Evolutionary conservation across 805 yeast species (phyloP).

Genomic region (Candida glaebosa): DNA sequence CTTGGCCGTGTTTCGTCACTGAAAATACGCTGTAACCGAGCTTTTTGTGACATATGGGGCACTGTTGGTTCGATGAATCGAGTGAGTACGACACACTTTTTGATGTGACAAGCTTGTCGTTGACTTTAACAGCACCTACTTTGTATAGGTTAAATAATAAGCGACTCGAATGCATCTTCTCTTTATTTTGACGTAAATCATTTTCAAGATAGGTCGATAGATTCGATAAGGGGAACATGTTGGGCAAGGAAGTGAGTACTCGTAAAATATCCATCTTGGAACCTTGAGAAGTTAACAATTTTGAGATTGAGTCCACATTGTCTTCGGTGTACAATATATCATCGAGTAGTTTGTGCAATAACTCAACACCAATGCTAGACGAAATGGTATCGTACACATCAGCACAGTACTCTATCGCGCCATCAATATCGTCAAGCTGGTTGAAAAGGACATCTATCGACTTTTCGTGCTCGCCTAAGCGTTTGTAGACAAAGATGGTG

Average conservation of each 20-base stretch:
- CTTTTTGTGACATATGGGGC: constrained; percentile 56
- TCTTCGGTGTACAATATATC: constrained; percentile 41
- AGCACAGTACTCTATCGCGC: constrained; percentile 62
- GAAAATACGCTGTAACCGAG: constrained; percentile 55
- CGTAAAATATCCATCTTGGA: constrained; percentile 42
- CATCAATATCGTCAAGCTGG: constrained; percentile 51
- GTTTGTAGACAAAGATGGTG: constrained; percentile 55
- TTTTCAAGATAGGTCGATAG: constrained; percentile 44
- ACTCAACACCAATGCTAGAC: constrained; percentile 30
- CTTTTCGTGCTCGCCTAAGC: constrained; percentile 57
- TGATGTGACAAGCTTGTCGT: constrained; percentile 37
- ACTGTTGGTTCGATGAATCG: constrained; percentile 41
- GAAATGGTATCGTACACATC: constrained; percentile 33
- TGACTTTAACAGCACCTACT: constrained; percentile 48
- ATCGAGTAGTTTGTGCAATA: constrained; percentile 51
- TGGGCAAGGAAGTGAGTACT: constrained; percentile 52
- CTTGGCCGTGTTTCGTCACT: constrained; percentile 40
- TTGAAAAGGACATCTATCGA: constrained; percentile 61
- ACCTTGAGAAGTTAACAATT: constrained; percentile 43
- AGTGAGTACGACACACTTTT: constrained; percentile 35
- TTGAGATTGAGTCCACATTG: constrained; percentile 34
- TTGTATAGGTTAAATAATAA: constrained; percentile 50
- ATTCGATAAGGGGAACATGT: constrained; percentile 40
- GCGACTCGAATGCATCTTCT: constrained; percentile 35
- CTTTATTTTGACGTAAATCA: constrained; percentile 40